phyloP scores from a whole-genome alignment of 2,329 filamentous ascomycete genomes.

The Sporothrix dimorphospora region DNA sequence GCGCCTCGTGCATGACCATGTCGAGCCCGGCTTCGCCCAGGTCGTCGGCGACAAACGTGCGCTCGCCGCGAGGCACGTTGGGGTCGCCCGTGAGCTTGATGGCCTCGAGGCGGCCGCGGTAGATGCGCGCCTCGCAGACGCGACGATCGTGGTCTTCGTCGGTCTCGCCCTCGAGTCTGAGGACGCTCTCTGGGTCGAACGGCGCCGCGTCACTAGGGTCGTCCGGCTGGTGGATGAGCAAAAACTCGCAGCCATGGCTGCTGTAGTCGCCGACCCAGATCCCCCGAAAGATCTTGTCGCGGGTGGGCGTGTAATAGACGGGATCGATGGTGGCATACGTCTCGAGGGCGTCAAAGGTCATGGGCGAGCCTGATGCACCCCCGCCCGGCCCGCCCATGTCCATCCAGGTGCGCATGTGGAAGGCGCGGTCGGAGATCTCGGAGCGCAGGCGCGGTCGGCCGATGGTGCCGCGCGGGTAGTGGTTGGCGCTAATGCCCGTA shows the following conservation, averaged over 20 bases:
- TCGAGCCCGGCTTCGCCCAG: constrained; percentile 69
- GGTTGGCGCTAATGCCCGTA: constrained; percentile 36
- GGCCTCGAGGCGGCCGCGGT: constrained; percentile 73
- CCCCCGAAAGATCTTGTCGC: constrained; percentile 79
- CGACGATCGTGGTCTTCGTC: constrained; percentile 51
- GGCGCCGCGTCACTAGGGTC: constrained; percentile 39
- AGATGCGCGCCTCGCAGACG: constrained; percentile 52
- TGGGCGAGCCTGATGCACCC: neutral
- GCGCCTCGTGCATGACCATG: constrained; percentile 63
- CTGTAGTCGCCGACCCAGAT: constrained; percentile 94
- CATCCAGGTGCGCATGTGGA: constrained; percentile 75
- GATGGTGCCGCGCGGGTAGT: constrained; percentile 37
- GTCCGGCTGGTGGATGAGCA: constrained; percentile 75
- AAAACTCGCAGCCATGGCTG: constrained; percentile 84
- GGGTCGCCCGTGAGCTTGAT: constrained; percentile 92
- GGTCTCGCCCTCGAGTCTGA: constrained; percentile 45
- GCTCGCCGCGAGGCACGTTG: constrained; percentile 85
- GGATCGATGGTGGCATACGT: constrained; percentile 75
- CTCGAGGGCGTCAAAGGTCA: constrained; percentile 51
- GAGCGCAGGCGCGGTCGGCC: constrained; percentile 50
- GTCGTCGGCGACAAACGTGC: constrained; percentile 79
- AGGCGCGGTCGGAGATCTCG: constrained; percentile 70
- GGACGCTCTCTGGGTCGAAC: constrained; percentile 46
- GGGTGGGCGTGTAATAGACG: constrained; percentile 76
- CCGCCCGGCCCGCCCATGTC: constrained; percentile 47